Evolutionary conservation across 1,284 basidiomycete species (phyloP).

Genomic region (Puccinia triticina): DNA sequence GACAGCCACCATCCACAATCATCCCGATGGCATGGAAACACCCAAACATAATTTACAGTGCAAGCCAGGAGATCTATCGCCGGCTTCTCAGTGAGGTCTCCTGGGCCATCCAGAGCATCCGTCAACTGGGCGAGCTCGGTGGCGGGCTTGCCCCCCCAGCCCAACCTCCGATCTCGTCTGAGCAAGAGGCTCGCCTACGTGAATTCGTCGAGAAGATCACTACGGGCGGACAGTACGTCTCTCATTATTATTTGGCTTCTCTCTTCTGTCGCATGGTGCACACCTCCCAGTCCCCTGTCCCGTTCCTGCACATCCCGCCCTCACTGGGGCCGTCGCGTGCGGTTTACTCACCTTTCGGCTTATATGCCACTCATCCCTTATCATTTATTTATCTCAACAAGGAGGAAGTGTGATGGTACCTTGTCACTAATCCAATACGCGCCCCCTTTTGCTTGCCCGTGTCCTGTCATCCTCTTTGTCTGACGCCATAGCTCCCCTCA

Average conservation of each 20-base stretch:
- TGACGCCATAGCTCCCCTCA: conserved; percentile 16
- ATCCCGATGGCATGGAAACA: too few species aligned
- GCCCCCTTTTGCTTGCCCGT: not conserved
- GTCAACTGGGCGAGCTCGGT: conserved; percentile 39
- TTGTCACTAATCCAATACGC: conserved; percentile 1
- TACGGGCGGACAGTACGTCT: conserved; percentile 14
- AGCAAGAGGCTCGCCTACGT: conserved; percentile 36
- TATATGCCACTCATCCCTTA: too few species aligned
- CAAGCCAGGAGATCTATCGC: conserved; percentile 24
- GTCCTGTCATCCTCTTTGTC: not conserved
- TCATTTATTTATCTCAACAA: not conserved
- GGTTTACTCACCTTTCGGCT: not conserved
- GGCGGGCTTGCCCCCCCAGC: conserved; percentile 14
- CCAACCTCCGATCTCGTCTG: conserved; percentile 4
- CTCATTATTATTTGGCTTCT: not conserved
- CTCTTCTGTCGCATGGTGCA: not conserved
- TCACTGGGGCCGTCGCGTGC: not conserved
- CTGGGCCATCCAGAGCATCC: conserved; percentile 41
- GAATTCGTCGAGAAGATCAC: conserved; percentile 38
- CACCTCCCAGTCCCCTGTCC: not conserved
- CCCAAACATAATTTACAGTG: not conserved
- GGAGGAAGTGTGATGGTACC: not conserved
- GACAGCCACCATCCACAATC: not conserved
- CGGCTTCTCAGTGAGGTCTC: conserved; percentile 38
- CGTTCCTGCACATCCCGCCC: not conserved